These are phyloP conservation scores for Neurospora sp. DNA, from an alignment of 495 filamentous ascomycete genomes.

Conservation along the genomic window DNA sequence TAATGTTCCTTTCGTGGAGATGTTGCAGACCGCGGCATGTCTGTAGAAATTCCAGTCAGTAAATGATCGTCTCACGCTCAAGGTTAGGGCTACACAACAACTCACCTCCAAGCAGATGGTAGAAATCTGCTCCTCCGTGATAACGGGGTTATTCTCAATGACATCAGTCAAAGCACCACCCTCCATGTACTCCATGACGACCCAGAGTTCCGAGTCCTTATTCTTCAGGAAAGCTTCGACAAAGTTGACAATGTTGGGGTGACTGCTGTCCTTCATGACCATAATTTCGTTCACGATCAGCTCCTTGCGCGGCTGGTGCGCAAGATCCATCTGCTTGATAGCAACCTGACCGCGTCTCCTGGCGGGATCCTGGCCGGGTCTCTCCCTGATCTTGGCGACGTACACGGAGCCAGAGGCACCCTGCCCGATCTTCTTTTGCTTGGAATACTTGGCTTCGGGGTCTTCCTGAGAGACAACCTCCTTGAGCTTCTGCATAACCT, in stretches of 20 bases:
- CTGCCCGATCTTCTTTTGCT: slow-evolving; percentile 99
- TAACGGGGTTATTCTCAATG: slow-evolving; percentile 88
- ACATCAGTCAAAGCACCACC: slow-evolving; percentile 96
- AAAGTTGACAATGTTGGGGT: slow-evolving; percentile 98
- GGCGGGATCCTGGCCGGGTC: slow-evolving; percentile 50
- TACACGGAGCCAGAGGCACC: slow-evolving; percentile 97
- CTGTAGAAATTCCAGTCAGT: slow-evolving; percentile 35
- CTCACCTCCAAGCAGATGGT: slow-evolving; percentile 92
- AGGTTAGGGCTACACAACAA: not conserved
- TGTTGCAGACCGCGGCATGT: slow-evolving; percentile 93
- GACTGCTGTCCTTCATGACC: slow-evolving; percentile 98
- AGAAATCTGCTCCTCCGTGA: slow-evolving; percentile 92
- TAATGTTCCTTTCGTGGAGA: slow-evolving; percentile 89
- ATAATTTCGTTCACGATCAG: slow-evolving; percentile 98
- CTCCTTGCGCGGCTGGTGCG: slow-evolving; percentile 94
- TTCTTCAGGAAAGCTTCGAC: slow-evolving; percentile 93
- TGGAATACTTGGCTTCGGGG: slow-evolving; percentile 84
- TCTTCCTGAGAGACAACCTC: slow-evolving; percentile 90
- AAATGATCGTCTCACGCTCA: slow-evolving; percentile 14
- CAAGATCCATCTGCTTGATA: slow-evolving; percentile 99
- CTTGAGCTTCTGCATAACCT: slow-evolving; percentile 91
- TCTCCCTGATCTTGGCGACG: slow-evolving; percentile 81
- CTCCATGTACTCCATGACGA: slow-evolving; percentile 99
- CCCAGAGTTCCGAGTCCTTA: slow-evolving; percentile 88
- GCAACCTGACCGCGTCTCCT: slow-evolving; percentile 71